Evolutionary conservation across 73 alveolate genomes (phyloP).

Genomic region (Paramecium biaurelia): DNA sequence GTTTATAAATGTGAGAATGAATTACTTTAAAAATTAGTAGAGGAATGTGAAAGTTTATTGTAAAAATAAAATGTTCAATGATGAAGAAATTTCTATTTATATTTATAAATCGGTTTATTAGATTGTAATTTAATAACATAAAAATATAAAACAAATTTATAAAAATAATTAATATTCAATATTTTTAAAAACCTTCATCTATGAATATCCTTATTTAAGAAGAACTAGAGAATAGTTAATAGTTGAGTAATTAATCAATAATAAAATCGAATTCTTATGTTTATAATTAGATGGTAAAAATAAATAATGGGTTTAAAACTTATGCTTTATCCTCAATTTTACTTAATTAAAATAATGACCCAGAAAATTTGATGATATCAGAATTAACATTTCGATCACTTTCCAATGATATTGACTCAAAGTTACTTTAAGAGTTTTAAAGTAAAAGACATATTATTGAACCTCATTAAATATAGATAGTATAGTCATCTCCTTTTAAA

Average conservation of each 20-base stretch:
- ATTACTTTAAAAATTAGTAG: background rate
- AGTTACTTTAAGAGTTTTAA: background rate
- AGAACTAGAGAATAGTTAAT: background rate
- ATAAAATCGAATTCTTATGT: background rate
- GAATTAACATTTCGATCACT: constrained; percentile 9
- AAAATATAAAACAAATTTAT: background rate
- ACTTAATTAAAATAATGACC: background rate
- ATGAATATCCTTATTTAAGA: background rate
- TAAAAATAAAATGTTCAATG: background rate
- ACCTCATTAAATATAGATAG: background rate
- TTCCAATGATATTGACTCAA: background rate
- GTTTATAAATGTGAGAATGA: background rate
- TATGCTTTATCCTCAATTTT: background rate
- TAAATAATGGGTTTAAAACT: background rate
- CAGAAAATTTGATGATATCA: background rate
- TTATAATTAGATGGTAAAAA: background rate
- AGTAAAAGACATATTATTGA: background rate
- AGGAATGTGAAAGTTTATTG: background rate
- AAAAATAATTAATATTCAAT: background rate
- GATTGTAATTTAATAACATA: background rate
- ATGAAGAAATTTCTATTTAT: background rate
- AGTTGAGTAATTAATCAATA: background rate
- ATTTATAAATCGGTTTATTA: background rate
- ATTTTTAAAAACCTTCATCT: background rate
- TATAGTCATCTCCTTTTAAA: background rate